These are phyloP conservation scores for Clavulina sp. DNA, from an alignment of 768 basidiomycete genomes.

Conservation along the genomic window DNA sequence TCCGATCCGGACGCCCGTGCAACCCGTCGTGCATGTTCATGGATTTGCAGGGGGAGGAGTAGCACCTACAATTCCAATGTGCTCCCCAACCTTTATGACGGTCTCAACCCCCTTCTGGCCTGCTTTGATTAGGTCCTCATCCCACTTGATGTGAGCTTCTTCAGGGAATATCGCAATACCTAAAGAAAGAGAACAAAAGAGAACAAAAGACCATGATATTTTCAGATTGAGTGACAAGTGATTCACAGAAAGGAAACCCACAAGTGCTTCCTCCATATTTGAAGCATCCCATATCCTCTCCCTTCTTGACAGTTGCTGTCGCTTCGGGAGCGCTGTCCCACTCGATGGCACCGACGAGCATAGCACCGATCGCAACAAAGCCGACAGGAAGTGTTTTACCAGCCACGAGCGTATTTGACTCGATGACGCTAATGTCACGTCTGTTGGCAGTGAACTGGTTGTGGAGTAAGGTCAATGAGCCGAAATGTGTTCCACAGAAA, in stretches of 20 bases:
- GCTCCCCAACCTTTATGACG: slow-evolving; percentile 37
- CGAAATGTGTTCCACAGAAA: neutral
- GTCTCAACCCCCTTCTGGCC: slow-evolving; percentile 45
- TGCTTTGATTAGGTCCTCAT: slow-evolving; percentile 40
- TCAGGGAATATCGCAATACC: slow-evolving; percentile 19
- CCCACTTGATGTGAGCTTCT: slow-evolving; percentile 18
- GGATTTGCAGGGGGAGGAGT: neutral
- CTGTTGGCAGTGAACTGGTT: slow-evolving; percentile 51
- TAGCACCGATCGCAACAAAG: slow-evolving; percentile 60
- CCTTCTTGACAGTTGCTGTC: slow-evolving; percentile 21
- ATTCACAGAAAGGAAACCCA: slow-evolving; percentile 41
- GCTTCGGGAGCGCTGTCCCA: slow-evolving; percentile 33
- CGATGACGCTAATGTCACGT: slow-evolving; percentile 37
- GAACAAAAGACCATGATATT: neutral
- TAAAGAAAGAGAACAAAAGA: slow-evolving; percentile 9
- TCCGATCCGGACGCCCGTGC: too few species aligned
- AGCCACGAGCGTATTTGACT: slow-evolving; percentile 20
- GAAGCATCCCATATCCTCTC: slow-evolving; percentile 35
- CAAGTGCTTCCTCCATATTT: slow-evolving; percentile 63
- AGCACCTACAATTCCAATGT: slow-evolving; percentile 15
- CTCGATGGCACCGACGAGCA: slow-evolving; percentile 59
- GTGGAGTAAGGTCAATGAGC: slow-evolving; percentile 29
- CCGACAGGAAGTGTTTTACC: slow-evolving; percentile 29
- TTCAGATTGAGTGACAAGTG: slow-evolving; percentile 26
- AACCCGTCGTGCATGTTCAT: too few species aligned